Conservation (phyloP, 1,284 basidiomycete genomes). For the Tremellales sp. region DNA sequence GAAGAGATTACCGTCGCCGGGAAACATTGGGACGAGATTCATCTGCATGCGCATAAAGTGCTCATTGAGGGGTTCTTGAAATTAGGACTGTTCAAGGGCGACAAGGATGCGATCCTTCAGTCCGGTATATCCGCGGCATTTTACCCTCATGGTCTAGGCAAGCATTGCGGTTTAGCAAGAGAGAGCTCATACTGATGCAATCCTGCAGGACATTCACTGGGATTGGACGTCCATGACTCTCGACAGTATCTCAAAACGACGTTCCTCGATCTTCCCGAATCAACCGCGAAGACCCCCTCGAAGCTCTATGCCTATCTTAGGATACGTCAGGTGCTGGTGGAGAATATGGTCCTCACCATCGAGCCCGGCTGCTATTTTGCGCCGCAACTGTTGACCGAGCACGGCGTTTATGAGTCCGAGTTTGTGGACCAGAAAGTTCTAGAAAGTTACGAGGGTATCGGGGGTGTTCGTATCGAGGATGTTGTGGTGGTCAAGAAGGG, state of each 20-base stretch:
- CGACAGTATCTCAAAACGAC: constrained; percentile 38
- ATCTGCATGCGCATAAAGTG: constrained; percentile 71
- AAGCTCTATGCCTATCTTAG: constrained; percentile 74
- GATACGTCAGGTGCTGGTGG: constrained; percentile 64
- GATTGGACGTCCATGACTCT: constrained; percentile 76
- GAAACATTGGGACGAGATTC: constrained; percentile 79
- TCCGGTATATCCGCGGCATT: constrained; percentile 75
- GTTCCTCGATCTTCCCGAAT: constrained; percentile 28
- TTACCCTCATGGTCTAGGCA: constrained; percentile 78
- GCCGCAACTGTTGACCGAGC: constrained; percentile 66
- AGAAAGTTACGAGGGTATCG: constrained; percentile 68
- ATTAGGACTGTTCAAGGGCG: constrained; percentile 74
- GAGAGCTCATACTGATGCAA: neutral
- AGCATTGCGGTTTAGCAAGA: constrained; percentile 9
- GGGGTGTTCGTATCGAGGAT: constrained; percentile 87
- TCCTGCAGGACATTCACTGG: constrained; percentile 67
- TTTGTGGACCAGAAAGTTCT: constrained; percentile 69
- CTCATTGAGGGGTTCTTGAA: constrained; percentile 72
- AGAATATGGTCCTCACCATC: constrained; percentile 72
- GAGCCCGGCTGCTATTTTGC: constrained; percentile 88
- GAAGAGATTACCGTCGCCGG: constrained; percentile 67
- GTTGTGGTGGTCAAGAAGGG: constrained; percentile 67
- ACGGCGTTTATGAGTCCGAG: constrained; percentile 56
- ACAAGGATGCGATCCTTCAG: constrained; percentile 63
- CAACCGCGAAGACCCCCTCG: constrained; percentile 50